These are phyloP conservation scores for Akanthomyces lecanii DNA, from an alignment of 2,329 filamentous ascomycete genomes.

Conservation along the genomic window DNA sequence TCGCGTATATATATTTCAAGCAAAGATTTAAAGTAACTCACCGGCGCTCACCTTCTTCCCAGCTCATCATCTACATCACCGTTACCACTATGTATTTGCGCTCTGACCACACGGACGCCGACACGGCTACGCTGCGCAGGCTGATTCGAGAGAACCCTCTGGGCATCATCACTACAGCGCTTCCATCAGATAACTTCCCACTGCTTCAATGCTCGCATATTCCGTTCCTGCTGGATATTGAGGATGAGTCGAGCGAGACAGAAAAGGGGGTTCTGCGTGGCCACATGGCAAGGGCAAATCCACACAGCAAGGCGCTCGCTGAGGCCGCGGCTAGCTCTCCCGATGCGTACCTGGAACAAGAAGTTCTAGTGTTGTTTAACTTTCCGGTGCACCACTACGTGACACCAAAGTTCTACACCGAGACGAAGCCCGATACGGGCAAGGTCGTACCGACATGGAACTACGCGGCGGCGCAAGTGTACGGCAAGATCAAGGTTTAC, in stretches of 20 bases:
- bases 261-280: slow-evolving; percentile 50
- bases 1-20: not conserved
- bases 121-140: slow-evolving; percentile 45
- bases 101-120: slow-evolving; percentile 46
- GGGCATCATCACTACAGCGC: slow-evolving; percentile 59
- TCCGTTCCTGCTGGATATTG: slow-evolving; percentile 53
- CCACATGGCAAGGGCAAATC: slow-evolving; percentile 60
- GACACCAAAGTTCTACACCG: slow-evolving; percentile 63
- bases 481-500: slow-evolving; percentile 53
- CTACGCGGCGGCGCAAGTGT: slow-evolving; percentile 61
- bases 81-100: slow-evolving; percentile 13
- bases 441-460: slow-evolving; percentile 72
- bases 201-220: slow-evolving; percentile 58
- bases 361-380: slow-evolving; percentile 62
- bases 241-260: slow-evolving; percentile 36
- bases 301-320: slow-evolving; percentile 59
- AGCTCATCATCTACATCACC: not conserved
- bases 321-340: slow-evolving; percentile 33
- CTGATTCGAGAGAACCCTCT: slow-evolving; percentile 58
- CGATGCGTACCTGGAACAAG: slow-evolving; percentile 39
- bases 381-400: slow-evolving; percentile 57
- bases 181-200: slow-evolving; percentile 44
- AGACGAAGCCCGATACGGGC: slow-evolving; percentile 59
- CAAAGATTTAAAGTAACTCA: not conserved
- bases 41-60: not conserved